Base-by-base conservation (phyloP, 1,284 basidiomycete species). In the Puccinia horiana region DNA sequence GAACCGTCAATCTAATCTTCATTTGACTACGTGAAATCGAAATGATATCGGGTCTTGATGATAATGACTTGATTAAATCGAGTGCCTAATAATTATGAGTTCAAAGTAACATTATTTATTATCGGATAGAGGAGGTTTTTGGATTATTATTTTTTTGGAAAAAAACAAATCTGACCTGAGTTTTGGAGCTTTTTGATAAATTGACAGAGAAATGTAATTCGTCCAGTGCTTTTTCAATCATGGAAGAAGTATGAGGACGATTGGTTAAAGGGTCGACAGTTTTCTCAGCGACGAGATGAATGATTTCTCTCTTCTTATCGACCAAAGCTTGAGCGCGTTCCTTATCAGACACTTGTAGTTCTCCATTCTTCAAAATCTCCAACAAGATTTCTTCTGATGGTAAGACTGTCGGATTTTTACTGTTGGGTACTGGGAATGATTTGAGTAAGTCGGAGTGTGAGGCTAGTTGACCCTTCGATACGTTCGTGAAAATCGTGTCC, bases 221-320 rank as follows among this genome's bases (percentile, higher is more conserved):
- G 35, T 91, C 89, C 94, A 99, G 96, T 0, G 95, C 96, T 88
- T 98, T 99, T 86, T 99, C 97, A 83, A 99, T 94, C 89, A 99
- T 95, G 29, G 94, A 93, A 67, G 96, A 94, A 1, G 95, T 93
- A 87, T 98, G 96, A 5, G 95, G 95, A 35, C 92, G 89, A 85
- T 95, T 92, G 2, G 94, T 96, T 2, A 89, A 88, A 0, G 96
- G 97, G 85, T 99, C 96, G 49, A 98, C 95, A 83, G 94, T 97
- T 89, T 95, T 96, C 88, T 96, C 94, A 0, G 95, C 92, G 4
- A 99, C 94, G 63, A 95, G 91, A 0, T 94, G 97, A 1, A 94
- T 95, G 83, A 99, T 97, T 86, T 99, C 97, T 84, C 92, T 92
- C 83, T 94, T 92, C 56, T 97, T 87, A 2, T 93, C 91, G 6